These are phyloP conservation scores for Suillus subaureus DNA, from an alignment of 768 basidiomycete genomes.

Conservation along the genomic window DNA sequence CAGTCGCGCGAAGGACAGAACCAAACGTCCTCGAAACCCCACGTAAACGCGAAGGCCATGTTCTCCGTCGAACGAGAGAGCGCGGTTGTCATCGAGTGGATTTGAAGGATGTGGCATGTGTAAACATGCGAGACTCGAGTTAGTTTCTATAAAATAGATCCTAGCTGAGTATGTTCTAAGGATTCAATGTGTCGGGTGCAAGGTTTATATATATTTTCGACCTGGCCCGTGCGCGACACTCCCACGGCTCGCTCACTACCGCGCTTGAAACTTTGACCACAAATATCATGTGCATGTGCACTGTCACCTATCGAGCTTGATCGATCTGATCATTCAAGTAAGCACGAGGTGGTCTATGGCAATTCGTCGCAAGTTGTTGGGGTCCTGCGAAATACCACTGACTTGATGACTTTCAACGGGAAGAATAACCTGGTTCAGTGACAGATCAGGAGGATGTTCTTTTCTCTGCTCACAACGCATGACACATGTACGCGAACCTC, in stretches of 20 bases:
- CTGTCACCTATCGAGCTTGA: no score
- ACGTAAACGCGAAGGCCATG: slow-evolving; percentile 39
- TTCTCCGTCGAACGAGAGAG: slow-evolving; percentile 72
- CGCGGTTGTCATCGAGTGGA: slow-evolving; percentile 70
- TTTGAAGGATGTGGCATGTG: slow-evolving; percentile 72
- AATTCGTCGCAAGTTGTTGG: no score
- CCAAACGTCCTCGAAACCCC: slow-evolving; percentile 70
- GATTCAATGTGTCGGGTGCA: slow-evolving; percentile 24
- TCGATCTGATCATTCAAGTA: no score
- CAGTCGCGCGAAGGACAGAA: slow-evolving; percentile 31
- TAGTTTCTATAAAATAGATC: slow-evolving; percentile 82
- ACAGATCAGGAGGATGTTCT: not conserved
- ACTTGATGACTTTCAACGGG: not conserved
- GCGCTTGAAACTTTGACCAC: no score
- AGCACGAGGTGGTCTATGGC: no score
- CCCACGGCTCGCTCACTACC: not conserved
- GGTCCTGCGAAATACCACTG: not conserved
- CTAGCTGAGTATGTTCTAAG: slow-evolving; percentile 79
- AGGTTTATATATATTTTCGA: slow-evolving; percentile 35
- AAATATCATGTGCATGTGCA: no score
- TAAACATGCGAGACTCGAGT: slow-evolving; percentile 82
- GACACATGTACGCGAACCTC: not conserved
- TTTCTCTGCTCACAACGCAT: not conserved
- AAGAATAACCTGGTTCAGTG: not conserved
- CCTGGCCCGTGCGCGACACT: slow-evolving; percentile 37